Evolutionary conservation across 345 rosid species (phyloP).

Genomic region (Pistacia atlantica): DNA sequence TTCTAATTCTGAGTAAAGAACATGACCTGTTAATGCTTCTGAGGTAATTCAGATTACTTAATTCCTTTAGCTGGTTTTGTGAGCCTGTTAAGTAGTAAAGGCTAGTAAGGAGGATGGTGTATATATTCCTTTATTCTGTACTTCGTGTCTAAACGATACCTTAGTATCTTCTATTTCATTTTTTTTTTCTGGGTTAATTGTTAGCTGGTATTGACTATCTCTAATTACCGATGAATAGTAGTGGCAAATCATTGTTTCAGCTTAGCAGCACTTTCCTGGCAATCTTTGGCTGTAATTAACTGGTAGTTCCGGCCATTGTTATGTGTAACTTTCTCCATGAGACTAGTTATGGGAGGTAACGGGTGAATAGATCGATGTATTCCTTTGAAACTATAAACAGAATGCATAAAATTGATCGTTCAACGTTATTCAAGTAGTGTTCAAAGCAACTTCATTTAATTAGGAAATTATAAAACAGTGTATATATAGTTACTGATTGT

Average conservation of each 20-base stretch:
- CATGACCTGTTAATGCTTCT: not conserved
- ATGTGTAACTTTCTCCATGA: no score
- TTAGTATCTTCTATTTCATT: not conserved
- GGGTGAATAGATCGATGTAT: no score
- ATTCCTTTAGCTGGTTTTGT: constrained; percentile 15
- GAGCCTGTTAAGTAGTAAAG: constrained; percentile 1
- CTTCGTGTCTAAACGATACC: not conserved
- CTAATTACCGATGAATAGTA: not conserved
- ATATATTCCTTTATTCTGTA: constrained; percentile 5
- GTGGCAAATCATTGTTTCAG: not conserved
- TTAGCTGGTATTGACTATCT: not conserved
- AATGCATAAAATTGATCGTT: no score
- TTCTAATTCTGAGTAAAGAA: constrained; percentile 17
- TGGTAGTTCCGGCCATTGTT: not conserved
- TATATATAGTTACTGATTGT: no score
- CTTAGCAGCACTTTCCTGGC: not conserved
- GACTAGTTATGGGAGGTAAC: no score
- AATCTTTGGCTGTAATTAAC: not conserved
- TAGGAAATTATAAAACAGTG: no score
- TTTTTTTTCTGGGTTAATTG: not conserved
- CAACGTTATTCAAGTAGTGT: no score
- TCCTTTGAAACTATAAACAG: no score
- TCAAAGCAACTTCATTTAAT: no score
- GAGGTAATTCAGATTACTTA: constrained; percentile 7
- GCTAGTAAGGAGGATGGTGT: constrained; percentile 5